Evolutionary conservation across 495 filamentous ascomycete species (phyloP), one percentile per base, ranked within the genome.

Genomic region (Podospora pseudopauciseta): DNA sequence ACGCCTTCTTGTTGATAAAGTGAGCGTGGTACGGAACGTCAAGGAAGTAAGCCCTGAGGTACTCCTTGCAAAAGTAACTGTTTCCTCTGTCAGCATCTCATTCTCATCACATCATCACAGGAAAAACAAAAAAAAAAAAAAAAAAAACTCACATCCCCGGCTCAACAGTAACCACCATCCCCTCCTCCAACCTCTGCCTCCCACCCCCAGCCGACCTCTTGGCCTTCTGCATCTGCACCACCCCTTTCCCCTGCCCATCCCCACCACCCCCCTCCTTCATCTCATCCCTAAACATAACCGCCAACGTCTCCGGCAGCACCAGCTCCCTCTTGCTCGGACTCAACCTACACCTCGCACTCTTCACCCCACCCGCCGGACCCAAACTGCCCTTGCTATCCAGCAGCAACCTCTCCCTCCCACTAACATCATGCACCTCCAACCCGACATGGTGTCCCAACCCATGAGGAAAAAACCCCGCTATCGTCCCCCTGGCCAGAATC

Each of bases 401-500:
- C 34, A 81, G 54, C 65, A 79, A 54, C 57, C 64, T 68, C 65
- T 74, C 67, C 2, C 55, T 5, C 28, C 76, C 77, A n/a, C 65
- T 71, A 5, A 91, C 88, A 80, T 98, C 94, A 73, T 98, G 94
- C 54, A 92, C 90, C 76, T 98, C 94, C 18, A 98, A 83, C 0
- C 94, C 94, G 44, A 97, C 81, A 76, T 97, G 92, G 76, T 98
- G 93, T 13, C 92, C 92, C 16, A 94, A 82, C 2, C 94, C 94
- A 77, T 98, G 94, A 2, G 94, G 94, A 79, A 96, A 96, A 80
- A 97, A 98, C 0, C 91, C 89, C 28, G 85, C 82, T 3, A 87
- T 87, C 23, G 88, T 92, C 34, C 93, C 90, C 2, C 86, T 85
- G 53, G 80, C 70, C 60, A 86, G 83, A 67, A 96, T 88, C 67